phyloP scores from a whole-genome alignment of 192 early-diverging fungal species.

The Cetraspora pellucida region DNA sequence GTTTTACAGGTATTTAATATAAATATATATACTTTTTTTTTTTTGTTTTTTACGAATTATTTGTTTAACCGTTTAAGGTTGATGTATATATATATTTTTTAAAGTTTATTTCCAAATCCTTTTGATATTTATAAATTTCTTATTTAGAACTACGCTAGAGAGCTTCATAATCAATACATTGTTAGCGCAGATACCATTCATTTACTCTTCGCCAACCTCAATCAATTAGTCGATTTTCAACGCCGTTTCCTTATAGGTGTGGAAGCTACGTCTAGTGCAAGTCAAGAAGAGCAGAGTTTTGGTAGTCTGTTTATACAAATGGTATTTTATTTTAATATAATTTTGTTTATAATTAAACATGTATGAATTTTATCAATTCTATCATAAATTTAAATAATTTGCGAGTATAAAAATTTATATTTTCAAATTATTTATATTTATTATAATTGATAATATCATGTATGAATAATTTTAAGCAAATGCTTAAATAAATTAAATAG shows the following conservation, averaged over 20 bases:
- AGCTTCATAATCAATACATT: slow-evolving; percentile 69
- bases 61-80: neutral
- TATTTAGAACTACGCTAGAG: slow-evolving; percentile 69
- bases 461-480: neutral
- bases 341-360: no score
- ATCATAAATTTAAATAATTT: no score
- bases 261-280: slow-evolving; percentile 74
- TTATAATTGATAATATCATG: neutral
- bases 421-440: neutral
- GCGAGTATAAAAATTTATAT: no score
- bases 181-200: slow-evolving; percentile 75
- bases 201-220: slow-evolving; percentile 91
- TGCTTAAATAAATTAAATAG: slow-evolving; percentile 25
- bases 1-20: slow-evolving; percentile 64
- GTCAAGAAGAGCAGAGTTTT: slow-evolving; percentile 82
- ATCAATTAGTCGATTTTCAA: slow-evolving; percentile 94
- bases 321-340: slow-evolving; percentile 41
- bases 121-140: slow-evolving; percentile 11
- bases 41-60: neutral
- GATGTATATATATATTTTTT: slow-evolving; percentile 9
- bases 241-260: slow-evolving; percentile 89
- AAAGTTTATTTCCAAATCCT: neutral
- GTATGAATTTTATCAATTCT: no score
- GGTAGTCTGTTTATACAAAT: slow-evolving; percentile 84
- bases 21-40: neutral